Conservation (phyloP, 495 filamentous ascomycete species). For the Cercophora samala region DNA sequence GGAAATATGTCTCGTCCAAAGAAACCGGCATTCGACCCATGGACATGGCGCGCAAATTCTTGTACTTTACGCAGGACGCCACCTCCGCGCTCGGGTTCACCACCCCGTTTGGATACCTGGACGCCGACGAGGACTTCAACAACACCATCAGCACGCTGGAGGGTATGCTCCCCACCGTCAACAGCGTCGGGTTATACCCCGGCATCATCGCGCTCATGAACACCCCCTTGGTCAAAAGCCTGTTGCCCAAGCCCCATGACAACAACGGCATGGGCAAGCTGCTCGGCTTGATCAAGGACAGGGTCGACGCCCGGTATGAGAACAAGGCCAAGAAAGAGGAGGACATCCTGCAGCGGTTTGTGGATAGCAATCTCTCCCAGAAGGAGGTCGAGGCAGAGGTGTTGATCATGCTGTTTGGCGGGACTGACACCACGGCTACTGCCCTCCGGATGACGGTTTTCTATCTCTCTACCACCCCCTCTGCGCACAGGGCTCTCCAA, state of each 20-base stretch:
- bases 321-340: neutral
- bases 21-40: conserved; percentile 21
- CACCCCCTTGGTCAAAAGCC: neutral
- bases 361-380: conserved; percentile 17
- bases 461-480: conserved; percentile 45
- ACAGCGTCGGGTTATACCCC: neutral
- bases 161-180: conserved; percentile 7
- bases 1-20: conserved; percentile 18
- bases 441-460: conserved; percentile 50
- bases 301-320: neutral
- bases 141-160: conserved; percentile 19
- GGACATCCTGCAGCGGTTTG: conserved; percentile 20
- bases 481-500: neutral
- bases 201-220: neutral
- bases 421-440: conserved; percentile 52
- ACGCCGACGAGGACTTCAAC: conserved; percentile 38
- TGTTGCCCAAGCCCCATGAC: conserved; percentile 11
- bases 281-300: neutral
- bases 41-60: conserved; percentile 34
- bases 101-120: conserved; percentile 37
- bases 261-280: neutral
- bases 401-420: conserved; percentile 44
- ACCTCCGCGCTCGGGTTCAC: conserved; percentile 42
- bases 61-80: conserved; percentile 41
- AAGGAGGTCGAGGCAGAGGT: conserved; percentile 23